Percentiles rank a stretch among this genome's conserved stretches.
Conservation (phyloP, 805 yeast genomes). For the Yarrowia sp. region DNA sequence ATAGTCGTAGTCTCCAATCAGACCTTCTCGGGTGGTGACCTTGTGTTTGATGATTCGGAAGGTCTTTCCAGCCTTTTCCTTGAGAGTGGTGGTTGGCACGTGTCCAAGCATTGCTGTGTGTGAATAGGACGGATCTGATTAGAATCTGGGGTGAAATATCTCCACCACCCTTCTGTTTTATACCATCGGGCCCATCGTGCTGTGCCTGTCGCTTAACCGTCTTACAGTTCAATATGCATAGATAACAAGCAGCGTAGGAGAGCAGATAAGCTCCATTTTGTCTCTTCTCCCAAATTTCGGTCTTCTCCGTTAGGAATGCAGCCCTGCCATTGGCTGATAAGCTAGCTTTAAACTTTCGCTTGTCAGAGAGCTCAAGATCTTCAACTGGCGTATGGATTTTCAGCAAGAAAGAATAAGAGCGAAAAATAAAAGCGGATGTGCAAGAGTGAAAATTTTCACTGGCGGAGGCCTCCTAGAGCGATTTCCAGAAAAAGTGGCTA, state of each 20-base stretch:
- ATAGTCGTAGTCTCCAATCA: slow-evolving; percentile 86
- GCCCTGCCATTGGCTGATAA: neutral
- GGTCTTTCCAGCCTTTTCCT: neutral
- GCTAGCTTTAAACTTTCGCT: neutral
- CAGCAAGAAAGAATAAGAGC: neutral
- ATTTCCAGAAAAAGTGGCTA: too few relatives aligned
- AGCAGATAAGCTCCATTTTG: neutral
- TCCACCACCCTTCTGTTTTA: neutral
- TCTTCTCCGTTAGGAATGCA: neutral
- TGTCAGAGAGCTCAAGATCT: neutral
- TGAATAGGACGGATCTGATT: neutral
- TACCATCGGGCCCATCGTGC: neutral
- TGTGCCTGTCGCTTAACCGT: neutral
- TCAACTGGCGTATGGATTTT: too few relatives aligned
- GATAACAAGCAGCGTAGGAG: neutral
- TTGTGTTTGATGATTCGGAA: slow-evolving; percentile 26
- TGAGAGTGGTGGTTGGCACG: neutral
- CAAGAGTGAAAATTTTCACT: neutral
- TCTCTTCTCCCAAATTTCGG: neutral
- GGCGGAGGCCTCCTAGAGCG: too few relatives aligned
- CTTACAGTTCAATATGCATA: slow-evolving; percentile 1
- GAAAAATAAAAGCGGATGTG: neutral
- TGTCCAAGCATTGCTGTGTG: slow-evolving; percentile 1
- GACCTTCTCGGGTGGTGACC: slow-evolving; percentile 72
- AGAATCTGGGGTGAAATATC: neutral